Conservation (phyloP, 2,329 filamentous ascomycete species). For the Chaetomium sp. region DNA sequence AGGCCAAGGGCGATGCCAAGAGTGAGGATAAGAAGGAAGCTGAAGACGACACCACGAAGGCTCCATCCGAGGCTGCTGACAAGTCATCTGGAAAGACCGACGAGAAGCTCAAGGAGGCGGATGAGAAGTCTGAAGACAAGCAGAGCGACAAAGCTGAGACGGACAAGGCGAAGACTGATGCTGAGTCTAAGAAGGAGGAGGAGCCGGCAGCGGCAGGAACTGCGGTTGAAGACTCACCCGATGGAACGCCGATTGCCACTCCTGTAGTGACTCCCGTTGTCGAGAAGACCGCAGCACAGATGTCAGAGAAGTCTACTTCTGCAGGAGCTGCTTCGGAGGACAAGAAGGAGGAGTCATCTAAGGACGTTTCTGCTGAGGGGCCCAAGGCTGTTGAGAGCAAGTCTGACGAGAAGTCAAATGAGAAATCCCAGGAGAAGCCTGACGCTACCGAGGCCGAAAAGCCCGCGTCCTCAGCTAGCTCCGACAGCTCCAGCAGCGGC, state of each 20-base stretch:
- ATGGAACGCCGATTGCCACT: slow-evolving; percentile 21
- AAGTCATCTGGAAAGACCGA: background rate
- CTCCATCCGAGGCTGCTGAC: no score
- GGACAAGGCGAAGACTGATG: background rate
- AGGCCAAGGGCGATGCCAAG: slow-evolving; percentile 12
- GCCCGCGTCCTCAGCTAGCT: slow-evolving; percentile 18
- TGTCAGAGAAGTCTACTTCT: background rate
- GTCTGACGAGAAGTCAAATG: slow-evolving; percentile 10
- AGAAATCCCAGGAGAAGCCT: slow-evolving; percentile 9
- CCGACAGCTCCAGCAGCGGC: slow-evolving; percentile 25
- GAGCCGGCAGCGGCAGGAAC: slow-evolving; percentile 4
- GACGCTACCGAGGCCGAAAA: slow-evolving; percentile 12
- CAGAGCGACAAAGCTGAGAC: background rate
- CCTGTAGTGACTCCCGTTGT: slow-evolving; percentile 15
- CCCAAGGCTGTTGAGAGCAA: slow-evolving; percentile 16
- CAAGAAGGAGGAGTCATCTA: slow-evolving; percentile 10
- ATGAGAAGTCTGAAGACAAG: slow-evolving; percentile 1
- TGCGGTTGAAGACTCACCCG: slow-evolving; percentile 16
- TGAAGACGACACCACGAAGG: background rate
- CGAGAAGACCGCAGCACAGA: slow-evolving; percentile 20
- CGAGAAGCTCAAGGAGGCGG: background rate
- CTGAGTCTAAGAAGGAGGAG: slow-evolving; percentile 2
- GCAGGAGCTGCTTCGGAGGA: slow-evolving; percentile 8
- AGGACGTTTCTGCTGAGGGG: slow-evolving; percentile 2
- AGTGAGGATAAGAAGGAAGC: slow-evolving; percentile 8